Conservation (phyloP, 2,329 filamentous ascomycete species). For the Exophiala sideris region DNA sequence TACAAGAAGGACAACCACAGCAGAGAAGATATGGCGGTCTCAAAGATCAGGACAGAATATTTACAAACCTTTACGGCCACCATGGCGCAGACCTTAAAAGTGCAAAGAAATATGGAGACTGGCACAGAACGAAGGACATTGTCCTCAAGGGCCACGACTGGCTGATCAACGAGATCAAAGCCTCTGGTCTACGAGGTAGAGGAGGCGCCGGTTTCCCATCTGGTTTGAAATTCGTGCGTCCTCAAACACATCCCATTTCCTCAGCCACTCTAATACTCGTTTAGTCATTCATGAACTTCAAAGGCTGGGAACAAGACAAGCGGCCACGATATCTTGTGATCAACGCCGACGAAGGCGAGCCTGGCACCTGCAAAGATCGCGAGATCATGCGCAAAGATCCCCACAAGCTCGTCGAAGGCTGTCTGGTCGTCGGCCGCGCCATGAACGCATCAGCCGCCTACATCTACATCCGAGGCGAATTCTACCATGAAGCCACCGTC, state of each 20-base stretch:
- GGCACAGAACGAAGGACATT: conserved; percentile 99
- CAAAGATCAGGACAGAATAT: conserved; percentile 96
- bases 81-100: conserved; percentile 87
- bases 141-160: conserved; percentile 95
- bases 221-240: conserved; percentile 89
- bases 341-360: conserved; percentile 98
- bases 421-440: conserved; percentile 88
- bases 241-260: conserved; percentile 34
- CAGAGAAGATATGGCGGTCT: conserved; percentile 78
- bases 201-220: conserved; percentile 98
- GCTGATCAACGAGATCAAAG: conserved; percentile 97
- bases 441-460: conserved; percentile 99
- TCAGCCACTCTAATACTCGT: conserved; percentile 24
- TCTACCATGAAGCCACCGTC: conserved; percentile 90
- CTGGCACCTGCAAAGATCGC: conserved; percentile 97
- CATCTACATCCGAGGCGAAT: conserved; percentile 99
- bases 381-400: conserved; percentile 99
- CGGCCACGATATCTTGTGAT: conserved; percentile 96
- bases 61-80: conserved; percentile 96
- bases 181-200: conserved; percentile 89
- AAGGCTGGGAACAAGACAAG: conserved; percentile 96
- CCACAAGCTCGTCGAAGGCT: conserved; percentile 97
- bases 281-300: conserved; percentile 99
- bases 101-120: conserved; percentile 97
- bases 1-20: conserved; percentile 67